phyloP scores from a whole-genome alignment of 2,329 filamentous ascomycete genomes.

The Colletotrichum sp. region DNA sequence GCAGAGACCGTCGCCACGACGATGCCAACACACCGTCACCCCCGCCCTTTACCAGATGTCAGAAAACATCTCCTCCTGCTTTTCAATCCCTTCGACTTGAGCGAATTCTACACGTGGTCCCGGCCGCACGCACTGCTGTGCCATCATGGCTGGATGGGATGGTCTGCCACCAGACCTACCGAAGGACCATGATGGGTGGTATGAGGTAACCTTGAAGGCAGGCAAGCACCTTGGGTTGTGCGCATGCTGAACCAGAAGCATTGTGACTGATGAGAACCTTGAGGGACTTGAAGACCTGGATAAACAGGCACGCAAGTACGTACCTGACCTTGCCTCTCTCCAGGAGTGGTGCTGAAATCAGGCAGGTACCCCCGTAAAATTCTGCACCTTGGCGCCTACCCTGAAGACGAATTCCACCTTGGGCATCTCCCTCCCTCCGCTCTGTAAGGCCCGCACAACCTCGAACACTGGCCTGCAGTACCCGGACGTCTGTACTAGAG shows the following conservation, averaged over 20 bases:
- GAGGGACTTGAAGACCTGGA: not conserved
- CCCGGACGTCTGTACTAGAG: no score
- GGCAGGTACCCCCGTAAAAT: not conserved
- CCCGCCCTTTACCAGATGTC: no score
- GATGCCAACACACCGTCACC: not conserved
- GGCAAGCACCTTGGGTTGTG: not conserved
- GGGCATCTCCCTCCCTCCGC: no score
- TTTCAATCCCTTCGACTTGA: no score
- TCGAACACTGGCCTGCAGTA: no score
- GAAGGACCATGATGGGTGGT: no score
- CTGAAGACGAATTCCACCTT: not conserved
- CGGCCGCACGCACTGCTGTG: no score
- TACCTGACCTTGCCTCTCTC: not conserved
- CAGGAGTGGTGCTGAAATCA: not conserved
- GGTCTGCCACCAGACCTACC: no score
- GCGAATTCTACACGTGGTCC: no score
- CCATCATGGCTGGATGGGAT: no score
- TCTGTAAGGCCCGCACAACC: no score
- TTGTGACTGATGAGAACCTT: not conserved
- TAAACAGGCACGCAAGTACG: fast-evolving
- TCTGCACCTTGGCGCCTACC: not conserved
- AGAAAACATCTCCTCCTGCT: no score
- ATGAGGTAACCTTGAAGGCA: not conserved
- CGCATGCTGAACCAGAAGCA: not conserved
- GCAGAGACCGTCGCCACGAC: not conserved